These are phyloP conservation scores for Vitis riparia DNA, from an alignment of 164 flowering plant genomes.

Conservation along the genomic window DNA sequence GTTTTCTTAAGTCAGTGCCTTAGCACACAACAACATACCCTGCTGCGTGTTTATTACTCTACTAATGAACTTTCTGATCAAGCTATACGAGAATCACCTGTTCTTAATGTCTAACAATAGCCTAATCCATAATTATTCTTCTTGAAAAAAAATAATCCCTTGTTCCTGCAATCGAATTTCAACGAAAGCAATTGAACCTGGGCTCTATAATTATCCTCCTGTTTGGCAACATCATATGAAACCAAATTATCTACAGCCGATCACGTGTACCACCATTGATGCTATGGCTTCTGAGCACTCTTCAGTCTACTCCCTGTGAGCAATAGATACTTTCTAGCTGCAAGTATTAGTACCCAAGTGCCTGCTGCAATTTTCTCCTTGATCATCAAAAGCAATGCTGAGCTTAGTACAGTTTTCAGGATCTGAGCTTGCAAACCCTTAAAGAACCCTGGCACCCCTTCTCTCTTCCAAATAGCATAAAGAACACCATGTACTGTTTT, in stretches of 20 bases:
- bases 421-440: slow-evolving; percentile 83
- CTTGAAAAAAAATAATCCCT: no score
- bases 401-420: slow-evolving; percentile 73
- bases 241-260: neutral
- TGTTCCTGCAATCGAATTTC: no score
- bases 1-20: no score
- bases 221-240: neutral
- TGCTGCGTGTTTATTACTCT: no score
- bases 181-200: no score
- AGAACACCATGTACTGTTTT: slow-evolving; percentile 32
- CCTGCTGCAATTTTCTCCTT: slow-evolving; percentile 69
- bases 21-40: no score
- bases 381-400: slow-evolving; percentile 81
- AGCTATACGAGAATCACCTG: no score
- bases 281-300: slow-evolving; percentile 7
- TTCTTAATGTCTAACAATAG: no score
- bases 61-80: no score
- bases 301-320: slow-evolving; percentile 42
- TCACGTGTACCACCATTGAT: neutral
- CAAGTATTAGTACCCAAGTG: slow-evolving; percentile 74
- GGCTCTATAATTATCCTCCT: neutral
- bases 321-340: slow-evolving; percentile 43
- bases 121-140: no score
- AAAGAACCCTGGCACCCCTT: slow-evolving; percentile 65
- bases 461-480: slow-evolving; percentile 48